Conservation (phyloP, 2,329 filamentous ascomycete genomes). For the Colletotrichum chlorophyti region DNA sequence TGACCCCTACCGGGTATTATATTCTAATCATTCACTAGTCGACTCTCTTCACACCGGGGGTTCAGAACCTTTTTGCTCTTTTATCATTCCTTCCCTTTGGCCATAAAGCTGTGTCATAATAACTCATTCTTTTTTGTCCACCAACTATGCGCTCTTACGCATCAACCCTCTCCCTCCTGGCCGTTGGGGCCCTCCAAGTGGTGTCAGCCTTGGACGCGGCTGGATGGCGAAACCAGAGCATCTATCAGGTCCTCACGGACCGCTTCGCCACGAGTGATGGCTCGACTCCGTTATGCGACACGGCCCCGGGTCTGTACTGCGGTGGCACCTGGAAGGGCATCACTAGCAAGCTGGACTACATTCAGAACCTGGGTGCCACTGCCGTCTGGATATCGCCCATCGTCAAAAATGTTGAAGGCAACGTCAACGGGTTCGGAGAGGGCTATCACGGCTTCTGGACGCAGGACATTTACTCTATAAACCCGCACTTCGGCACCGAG, state of each 20-base stretch:
- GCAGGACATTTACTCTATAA: conserved; percentile 47
- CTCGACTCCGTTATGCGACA: conserved; percentile 40
- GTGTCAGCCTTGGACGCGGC: conserved; percentile 34
- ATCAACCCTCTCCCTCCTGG: conserved; percentile 14
- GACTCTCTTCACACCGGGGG: neutral
- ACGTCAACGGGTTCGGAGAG: conserved; percentile 34
- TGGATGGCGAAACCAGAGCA: conserved; percentile 48
- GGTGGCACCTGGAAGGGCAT: conserved; percentile 58
- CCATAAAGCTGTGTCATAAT: neutral
- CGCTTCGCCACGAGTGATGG: conserved; percentile 47
- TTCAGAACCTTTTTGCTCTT: neutral
- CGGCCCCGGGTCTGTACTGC: conserved; percentile 46
- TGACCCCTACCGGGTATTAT: neutral
- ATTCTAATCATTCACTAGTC: neutral
- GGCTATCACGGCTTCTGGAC: conserved; percentile 51
- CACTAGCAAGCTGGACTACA: conserved; percentile 56
- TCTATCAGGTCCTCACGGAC: conserved; percentile 54
- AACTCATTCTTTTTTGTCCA: neutral
- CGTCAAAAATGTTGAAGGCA: conserved; percentile 45
- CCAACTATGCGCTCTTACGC: conserved; percentile 10
- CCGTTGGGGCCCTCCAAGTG: conserved; percentile 22
- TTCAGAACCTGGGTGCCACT: conserved; percentile 53
- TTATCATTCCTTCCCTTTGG: neutral
- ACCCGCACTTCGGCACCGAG: conserved; percentile 55
- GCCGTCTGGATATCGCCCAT: conserved; percentile 54